Percentiles rank a stretch among this genome's conserved stretches.
These are phyloP conservation scores for Metarhizium album DNA, from an alignment of 2,329 filamentous ascomycete genomes.

Conservation along the genomic window DNA sequence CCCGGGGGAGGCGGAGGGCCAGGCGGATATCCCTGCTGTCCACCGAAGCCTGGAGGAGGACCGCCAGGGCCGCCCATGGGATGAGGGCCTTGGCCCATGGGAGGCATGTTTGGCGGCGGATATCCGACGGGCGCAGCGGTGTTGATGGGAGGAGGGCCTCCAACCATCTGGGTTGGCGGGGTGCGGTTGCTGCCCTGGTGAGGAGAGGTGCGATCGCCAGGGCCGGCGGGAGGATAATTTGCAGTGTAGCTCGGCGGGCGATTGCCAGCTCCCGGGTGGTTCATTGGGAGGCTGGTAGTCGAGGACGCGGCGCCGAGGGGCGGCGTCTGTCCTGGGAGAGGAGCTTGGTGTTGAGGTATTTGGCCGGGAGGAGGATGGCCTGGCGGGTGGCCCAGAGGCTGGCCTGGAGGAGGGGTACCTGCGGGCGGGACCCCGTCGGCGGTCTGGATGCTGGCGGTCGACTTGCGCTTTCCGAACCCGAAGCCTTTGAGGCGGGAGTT, in stretches of 20 bases:
- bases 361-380: constrained; percentile 31
- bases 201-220: constrained; percentile 43
- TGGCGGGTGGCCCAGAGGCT: constrained; percentile 27
- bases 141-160: constrained; percentile 57
- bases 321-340: constrained; percentile 20
- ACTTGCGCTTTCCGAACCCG: constrained; percentile 73
- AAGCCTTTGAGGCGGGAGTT: constrained; percentile 70
- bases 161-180: constrained; percentile 49
- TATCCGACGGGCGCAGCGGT: constrained; percentile 52
- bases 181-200: constrained; percentile 39
- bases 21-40: constrained; percentile 35
- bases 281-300: constrained; percentile 45
- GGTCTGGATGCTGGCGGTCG: constrained; percentile 48
- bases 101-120: constrained; percentile 39
- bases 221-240: constrained; percentile 35
- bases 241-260: constrained; percentile 54
- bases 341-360: constrained; percentile 31
- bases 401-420: constrained; percentile 29
- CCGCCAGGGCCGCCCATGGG: constrained; percentile 29
- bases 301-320: constrained; percentile 31
- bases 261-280: constrained; percentile 47
- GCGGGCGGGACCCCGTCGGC: constrained; percentile 28
- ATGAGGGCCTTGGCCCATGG: constrained; percentile 32
- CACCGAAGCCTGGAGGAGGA: constrained; percentile 34
- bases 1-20: constrained; percentile 29